Conservation (phyloP, 805 yeast species). For the Isabelozyma rhagii region DNA sequence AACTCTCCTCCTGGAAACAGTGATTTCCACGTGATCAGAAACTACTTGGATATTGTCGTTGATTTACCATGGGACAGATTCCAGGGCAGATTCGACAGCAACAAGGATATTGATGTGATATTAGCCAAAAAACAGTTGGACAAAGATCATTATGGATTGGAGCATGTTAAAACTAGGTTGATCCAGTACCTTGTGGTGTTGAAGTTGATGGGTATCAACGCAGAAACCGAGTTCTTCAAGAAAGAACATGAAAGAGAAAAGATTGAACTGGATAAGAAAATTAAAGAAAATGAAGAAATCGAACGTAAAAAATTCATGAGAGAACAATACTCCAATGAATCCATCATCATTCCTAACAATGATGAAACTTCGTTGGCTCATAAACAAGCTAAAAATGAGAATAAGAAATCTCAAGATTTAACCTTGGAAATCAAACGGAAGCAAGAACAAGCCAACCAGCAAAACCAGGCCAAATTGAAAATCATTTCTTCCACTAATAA, state of each 20-base stretch:
- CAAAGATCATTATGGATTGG: constrained; percentile 42
- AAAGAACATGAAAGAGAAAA: constrained; percentile 4
- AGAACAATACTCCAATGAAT: constrained; percentile 13
- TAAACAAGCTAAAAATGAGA: constrained; percentile 18
- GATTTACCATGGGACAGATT: constrained; percentile 61
- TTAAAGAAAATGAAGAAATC: constrained; percentile 4
- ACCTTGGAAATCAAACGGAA: constrained; percentile 4
- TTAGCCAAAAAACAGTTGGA: constrained; percentile 38
- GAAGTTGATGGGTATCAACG: constrained; percentile 49
- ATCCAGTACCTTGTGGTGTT: constrained; percentile 78
- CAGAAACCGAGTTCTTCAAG: constrained; percentile 20
- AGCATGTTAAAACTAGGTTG: constrained; percentile 58
- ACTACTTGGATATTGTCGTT: constrained; percentile 60
- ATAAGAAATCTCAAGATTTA: constrained; percentile 11
- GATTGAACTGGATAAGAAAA: constrained; percentile 2
- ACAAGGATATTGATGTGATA: constrained; percentile 49
- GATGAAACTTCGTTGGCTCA: constrained; percentile 30
- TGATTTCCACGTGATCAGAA: constrained; percentile 62
- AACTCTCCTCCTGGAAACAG: constrained; percentile 55
- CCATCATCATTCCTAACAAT: constrained; percentile 32
- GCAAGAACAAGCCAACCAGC: constrained; percentile 3
- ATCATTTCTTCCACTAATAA: constrained; percentile 33
- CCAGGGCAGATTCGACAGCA: constrained; percentile 25
- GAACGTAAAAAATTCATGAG: constrained; percentile 13
- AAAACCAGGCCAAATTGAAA: constrained; percentile 1